A percentile compares a stretch with the other conserved stretches of the same genome.
These are phyloP conservation scores for Pseudophaeomoniella oleicola DNA, from an alignment of 2,329 filamentous ascomycete genomes.

Conservation along the genomic window DNA sequence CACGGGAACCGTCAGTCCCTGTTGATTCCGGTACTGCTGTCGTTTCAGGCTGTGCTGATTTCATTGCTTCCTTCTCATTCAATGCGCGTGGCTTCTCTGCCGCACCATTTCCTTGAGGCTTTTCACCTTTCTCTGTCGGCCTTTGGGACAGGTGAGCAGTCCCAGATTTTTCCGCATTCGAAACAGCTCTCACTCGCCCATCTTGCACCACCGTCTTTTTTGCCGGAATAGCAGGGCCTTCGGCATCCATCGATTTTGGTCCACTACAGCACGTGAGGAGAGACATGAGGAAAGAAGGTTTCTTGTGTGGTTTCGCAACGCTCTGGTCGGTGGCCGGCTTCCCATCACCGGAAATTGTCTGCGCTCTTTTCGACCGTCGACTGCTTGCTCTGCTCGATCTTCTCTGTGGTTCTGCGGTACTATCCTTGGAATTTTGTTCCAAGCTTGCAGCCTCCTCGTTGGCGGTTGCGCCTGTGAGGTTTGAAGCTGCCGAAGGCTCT, in stretches of 20 bases:
- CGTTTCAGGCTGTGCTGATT: conserved; percentile 7
- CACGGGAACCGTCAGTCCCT: conserved; percentile 6
- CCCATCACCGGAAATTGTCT: conserved; percentile 6
- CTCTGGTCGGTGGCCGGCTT: conserved; percentile 9
- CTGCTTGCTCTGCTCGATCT: conserved; percentile 12
- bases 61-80: conserved; percentile 7
- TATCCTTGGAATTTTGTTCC: conserved; percentile 12
- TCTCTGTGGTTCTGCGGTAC: conserved; percentile 11
- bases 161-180: conserved; percentile 7
- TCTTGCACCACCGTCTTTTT: conserved; percentile 13
- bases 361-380: conserved; percentile 8
- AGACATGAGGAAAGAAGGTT: conserved; percentile 10
- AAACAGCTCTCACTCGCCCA: conserved; percentile 7
- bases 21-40: conserved; percentile 3
- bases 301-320: conserved; percentile 4
- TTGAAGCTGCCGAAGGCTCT: conserved; percentile 4
- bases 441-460: conserved; percentile 6
- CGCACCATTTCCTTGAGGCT: conserved; percentile 1
- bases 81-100: conserved; percentile 1
- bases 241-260: conserved; percentile 8
- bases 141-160: conserved; percentile 7
- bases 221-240: conserved; percentile 11
- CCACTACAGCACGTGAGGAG: conserved; percentile 13
- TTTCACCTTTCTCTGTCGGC: conserved; percentile 4
- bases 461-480: conserved; percentile 3